These are phyloP conservation scores for Chiua sp. DNA, from an alignment of 1,284 basidiomycete species.

Conservation along the genomic window DNA sequence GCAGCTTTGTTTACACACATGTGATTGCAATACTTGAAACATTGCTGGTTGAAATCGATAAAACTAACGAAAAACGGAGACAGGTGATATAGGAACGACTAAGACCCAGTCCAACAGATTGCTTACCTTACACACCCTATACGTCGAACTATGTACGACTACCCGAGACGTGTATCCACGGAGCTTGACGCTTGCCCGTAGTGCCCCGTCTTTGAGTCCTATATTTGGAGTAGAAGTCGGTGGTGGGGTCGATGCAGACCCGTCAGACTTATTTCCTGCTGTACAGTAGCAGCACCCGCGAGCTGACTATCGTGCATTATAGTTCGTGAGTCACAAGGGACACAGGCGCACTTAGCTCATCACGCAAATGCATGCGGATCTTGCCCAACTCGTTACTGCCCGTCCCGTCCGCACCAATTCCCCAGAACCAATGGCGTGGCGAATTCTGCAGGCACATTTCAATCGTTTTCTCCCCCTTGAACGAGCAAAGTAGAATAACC, in stretches of 20 bases:
- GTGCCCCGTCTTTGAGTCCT: constrained; percentile 3
- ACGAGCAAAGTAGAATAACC: neutral
- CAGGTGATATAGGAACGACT: neutral
- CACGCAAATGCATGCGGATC: constrained; percentile 43
- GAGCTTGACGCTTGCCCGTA: constrained; percentile 14
- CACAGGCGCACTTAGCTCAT: constrained; percentile 27
- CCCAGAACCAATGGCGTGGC: constrained; percentile 49
- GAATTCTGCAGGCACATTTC: constrained; percentile 34
- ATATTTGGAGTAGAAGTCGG: constrained; percentile 8
- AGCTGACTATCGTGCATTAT: constrained; percentile 12
- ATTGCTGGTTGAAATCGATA: constrained; percentile 61
- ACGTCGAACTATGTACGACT: constrained; percentile 4
- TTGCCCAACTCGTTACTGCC: constrained; percentile 52
- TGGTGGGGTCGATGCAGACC: neutral
- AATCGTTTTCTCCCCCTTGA: neutral
- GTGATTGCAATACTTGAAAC: constrained; percentile 59
- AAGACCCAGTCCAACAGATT: neutral
- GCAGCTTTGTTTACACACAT: constrained; percentile 55
- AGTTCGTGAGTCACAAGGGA: neutral
- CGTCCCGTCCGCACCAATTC: constrained; percentile 40
- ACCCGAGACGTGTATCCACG: constrained; percentile 12
- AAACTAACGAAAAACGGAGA: constrained; percentile 40
- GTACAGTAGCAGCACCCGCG: neutral
- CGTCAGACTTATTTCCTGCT: constrained; percentile 16
- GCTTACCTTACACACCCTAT: constrained; percentile 33